Conservation (phyloP, 2,329 filamentous ascomycete species). For the Alternaria solani region DNA sequence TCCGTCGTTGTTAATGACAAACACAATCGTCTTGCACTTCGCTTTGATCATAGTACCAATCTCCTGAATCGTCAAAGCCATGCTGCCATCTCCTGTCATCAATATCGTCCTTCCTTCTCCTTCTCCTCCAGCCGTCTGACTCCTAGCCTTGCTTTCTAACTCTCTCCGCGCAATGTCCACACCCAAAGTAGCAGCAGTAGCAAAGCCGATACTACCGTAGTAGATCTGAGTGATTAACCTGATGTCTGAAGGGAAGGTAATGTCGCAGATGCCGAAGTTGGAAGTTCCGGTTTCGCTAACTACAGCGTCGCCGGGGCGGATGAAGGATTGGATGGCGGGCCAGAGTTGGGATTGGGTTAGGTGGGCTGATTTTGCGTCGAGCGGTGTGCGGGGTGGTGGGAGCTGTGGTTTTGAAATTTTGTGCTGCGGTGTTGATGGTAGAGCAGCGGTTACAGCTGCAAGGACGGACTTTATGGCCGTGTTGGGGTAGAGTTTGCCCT, state of each 20-base stretch:
- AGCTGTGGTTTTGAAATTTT: constrained; percentile 32
- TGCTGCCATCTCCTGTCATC: constrained; percentile 69
- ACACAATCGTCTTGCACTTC: constrained; percentile 47
- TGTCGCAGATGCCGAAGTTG: constrained; percentile 50
- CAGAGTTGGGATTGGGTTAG: constrained; percentile 57
- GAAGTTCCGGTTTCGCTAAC: constrained; percentile 55
- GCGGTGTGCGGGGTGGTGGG: constrained; percentile 37
- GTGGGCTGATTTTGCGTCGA: constrained; percentile 45
- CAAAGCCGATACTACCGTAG: constrained; percentile 56
- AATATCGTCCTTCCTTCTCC: constrained; percentile 58
- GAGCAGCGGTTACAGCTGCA: constrained; percentile 30
- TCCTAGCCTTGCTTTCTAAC: constrained; percentile 27
- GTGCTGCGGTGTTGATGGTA: constrained; percentile 37
- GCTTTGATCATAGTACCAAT: constrained; percentile 67
- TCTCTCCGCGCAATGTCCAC: constrained; percentile 61
- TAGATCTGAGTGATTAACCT: constrained; percentile 53
- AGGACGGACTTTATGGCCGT: constrained; percentile 51
- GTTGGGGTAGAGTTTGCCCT: constrained; percentile 43
- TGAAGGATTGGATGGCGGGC: constrained; percentile 51
- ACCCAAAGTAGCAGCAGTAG: constrained; percentile 54
- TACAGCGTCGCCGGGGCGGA: constrained; percentile 50
- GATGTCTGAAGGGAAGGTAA: constrained; percentile 36
- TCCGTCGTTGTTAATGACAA: constrained; percentile 58
- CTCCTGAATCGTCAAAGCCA: constrained; percentile 73
- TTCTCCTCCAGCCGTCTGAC: constrained; percentile 43